These are phyloP conservation scores for Fusarium staphyleae DNA, from an alignment of 2,329 filamentous ascomycete species.

Conservation along the genomic window DNA sequence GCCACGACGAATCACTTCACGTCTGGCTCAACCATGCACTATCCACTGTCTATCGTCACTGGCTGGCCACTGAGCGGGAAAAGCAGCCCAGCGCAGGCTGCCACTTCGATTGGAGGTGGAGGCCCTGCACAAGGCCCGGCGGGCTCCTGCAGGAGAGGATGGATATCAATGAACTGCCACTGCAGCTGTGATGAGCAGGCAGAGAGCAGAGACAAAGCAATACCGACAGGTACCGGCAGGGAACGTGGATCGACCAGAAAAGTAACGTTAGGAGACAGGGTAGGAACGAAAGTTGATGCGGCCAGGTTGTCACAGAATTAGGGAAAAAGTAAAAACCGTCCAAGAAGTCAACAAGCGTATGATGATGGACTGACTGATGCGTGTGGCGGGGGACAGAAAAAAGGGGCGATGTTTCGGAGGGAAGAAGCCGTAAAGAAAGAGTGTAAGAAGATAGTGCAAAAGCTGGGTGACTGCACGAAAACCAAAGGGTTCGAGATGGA, in stretches of 20 bases:
- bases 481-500: background rate
- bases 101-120: slow-evolving; percentile 35
- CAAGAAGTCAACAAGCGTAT: background rate
- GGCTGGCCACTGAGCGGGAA: slow-evolving; percentile 19
- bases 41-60: slow-evolving; percentile 32
- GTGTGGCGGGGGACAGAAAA: slow-evolving; percentile 28
- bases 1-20: slow-evolving; percentile 33
- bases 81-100: slow-evolving; percentile 15
- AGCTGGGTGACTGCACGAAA: slow-evolving; percentile 5
- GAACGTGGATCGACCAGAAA: background rate
- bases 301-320: background rate
- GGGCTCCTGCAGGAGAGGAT: slow-evolving; percentile 29
- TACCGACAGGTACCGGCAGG: background rate
- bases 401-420: slow-evolving; percentile 20
- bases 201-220: background rate
- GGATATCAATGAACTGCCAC: slow-evolving; percentile 8
- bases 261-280: background rate
- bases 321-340: slow-evolving; percentile 4
- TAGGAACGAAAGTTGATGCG: background rate
- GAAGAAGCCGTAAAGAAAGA: slow-evolving; percentile 16
- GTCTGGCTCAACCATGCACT: slow-evolving; percentile 17
- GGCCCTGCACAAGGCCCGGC: slow-evolving; percentile 19
- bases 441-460: slow-evolving; percentile 12
- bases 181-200: slow-evolving; percentile 10
- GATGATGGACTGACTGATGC: slow-evolving; percentile 12